Base-by-base conservation (phyloP, 2,329 filamentous ascomycete species). In the Ophiosphaerella korrae region DNA sequence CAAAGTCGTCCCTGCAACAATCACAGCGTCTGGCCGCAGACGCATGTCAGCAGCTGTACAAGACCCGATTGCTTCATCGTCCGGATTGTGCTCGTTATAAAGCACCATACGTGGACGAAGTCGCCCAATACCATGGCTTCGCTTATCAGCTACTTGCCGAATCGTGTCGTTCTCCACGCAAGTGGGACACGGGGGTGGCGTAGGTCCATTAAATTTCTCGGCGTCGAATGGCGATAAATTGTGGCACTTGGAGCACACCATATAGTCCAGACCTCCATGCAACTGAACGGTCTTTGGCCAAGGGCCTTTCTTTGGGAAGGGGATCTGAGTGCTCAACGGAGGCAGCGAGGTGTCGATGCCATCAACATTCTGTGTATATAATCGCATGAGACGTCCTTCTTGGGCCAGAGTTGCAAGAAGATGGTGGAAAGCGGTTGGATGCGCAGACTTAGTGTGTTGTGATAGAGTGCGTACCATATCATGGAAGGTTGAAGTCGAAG, bases 341-440 rank as follows among this genome's bases (percentile, higher is more conserved):
- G 85, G 79, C 73, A 99, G 82, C 7, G 86, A 84, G 0, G 90
- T 94, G 65, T 99, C 94, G 59, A 99, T 89, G 51, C 92, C 91
- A 75, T 99, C 94, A 31, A 99, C 93, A 63, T 99, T 99, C 70
- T 99, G 94, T 2, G 90, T 93, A 74, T 99, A 99, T 6, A 99
- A 82, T 37, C 94, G 89, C 69, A 97, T 80, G 21, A 99, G 77
- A 16, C 94, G 89, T 37, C 88, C 90, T 74, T 97, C 92, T 50
- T 89, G 84, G 3, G 93, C 90, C 18, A 99, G 81, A 3, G 92
- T 93, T 41, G 94, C 94, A 37, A 99, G 82, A 74, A 99, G 83
- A 70, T 97, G 90, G 78, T 99, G 94, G 70, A 99, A 99, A 2
- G 85, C 81, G 1, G 94, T 97, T 11, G 94, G 92, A 58, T 87